phyloP scores from a whole-genome alignment of 75 land plant species.

The Gnetum montanum region DNA sequence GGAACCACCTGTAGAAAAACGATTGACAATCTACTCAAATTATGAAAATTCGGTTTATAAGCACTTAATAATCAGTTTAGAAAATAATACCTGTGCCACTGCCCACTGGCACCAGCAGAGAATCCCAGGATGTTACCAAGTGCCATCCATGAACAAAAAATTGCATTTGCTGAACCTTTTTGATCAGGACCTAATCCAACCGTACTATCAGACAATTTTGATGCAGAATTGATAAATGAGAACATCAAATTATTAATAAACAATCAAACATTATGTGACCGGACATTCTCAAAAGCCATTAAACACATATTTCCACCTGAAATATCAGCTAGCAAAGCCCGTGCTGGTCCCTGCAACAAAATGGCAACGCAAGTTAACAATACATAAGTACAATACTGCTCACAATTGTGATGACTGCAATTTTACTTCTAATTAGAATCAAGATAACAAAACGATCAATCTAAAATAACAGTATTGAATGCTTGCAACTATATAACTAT shows the following conservation, averaged over 20 bases:
- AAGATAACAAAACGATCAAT: too few species aligned
- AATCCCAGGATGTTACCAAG: constrained; percentile 93
- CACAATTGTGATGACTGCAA: too few species aligned
- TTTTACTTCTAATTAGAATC: too few species aligned
- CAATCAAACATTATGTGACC: too few species aligned
- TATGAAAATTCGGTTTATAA: background rate
- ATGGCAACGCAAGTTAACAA: background rate
- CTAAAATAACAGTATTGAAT: too few species aligned
- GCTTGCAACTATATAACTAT: too few species aligned
- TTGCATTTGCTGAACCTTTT: constrained; percentile 76
- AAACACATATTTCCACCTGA: constrained; percentile 59
- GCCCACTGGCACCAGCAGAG: constrained; percentile 88
- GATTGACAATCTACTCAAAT: background rate
- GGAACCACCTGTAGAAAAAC: constrained; percentile 62
- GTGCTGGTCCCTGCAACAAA: constrained; percentile 84
- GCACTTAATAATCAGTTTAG: background rate
- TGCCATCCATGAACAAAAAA: constrained; percentile 96
- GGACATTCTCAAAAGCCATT: too few species aligned
- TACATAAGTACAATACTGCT: background rate
- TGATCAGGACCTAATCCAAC: constrained; percentile 68
- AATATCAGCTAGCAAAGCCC: constrained; percentile 93
- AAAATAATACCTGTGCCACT: constrained; percentile 68
- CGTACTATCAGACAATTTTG: background rate
- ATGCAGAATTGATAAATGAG: background rate
- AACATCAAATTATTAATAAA: background rate